Evolutionary conservation across 139 green algal genomes (phyloP).

Genomic region (Zygnema circumcarinatum): DNA sequence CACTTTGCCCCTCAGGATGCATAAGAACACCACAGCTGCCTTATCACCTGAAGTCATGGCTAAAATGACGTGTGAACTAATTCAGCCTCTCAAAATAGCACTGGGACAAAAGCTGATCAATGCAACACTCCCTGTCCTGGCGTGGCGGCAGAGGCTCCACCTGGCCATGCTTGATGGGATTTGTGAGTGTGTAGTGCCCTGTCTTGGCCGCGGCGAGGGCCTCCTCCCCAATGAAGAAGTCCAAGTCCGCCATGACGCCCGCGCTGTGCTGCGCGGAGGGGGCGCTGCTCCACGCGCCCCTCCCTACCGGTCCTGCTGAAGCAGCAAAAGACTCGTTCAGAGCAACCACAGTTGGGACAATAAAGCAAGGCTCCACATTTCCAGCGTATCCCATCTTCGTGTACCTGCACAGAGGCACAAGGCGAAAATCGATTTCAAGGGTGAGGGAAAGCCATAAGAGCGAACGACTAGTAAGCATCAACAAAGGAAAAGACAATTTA

Average conservation of each 20-base stretch:
- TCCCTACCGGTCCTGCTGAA: background rate
- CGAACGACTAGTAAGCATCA: background rate
- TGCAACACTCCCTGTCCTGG: too few species aligned
- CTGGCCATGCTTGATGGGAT: constrained; percentile 71
- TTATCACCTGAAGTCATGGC: too few species aligned
- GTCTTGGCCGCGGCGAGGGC: constrained; percentile 57
- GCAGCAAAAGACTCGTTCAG: constrained; percentile 4
- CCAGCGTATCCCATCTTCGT: constrained; percentile 79
- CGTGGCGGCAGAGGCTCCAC: background rate
- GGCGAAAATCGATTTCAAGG: background rate
- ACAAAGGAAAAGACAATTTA: constrained; percentile 31
- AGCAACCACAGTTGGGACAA: constrained; percentile 72
- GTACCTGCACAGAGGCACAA: constrained; percentile 54
- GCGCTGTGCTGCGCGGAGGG: constrained; percentile 34
- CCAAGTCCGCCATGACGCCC: constrained; percentile 70
- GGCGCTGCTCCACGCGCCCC: constrained; percentile 10
- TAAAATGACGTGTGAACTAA: too few species aligned
- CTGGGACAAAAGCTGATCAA: too few species aligned
- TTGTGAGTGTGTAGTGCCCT: constrained; percentile 58
- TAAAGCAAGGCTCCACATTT: constrained; percentile 73
- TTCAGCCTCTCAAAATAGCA: too few species aligned
- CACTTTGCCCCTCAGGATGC: too few species aligned
- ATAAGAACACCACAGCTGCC: too few species aligned
- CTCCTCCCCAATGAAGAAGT: constrained; percentile 73
- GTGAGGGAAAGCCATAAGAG: background rate